Conservation (phyloP, 129 eudicot genomes). For the Lactuca saligna region DNA sequence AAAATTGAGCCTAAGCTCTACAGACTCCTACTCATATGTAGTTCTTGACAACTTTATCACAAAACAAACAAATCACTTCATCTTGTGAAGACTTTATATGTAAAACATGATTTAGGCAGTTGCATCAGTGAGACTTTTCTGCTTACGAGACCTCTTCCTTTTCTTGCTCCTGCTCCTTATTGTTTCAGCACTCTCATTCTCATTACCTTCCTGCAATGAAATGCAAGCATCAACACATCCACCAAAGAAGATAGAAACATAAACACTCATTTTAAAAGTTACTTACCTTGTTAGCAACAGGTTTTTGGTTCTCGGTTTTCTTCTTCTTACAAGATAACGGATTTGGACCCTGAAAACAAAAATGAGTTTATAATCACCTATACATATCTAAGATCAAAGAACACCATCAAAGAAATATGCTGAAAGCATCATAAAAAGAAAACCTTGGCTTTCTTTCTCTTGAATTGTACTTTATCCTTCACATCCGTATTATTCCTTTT, state of each 20-base stretch:
- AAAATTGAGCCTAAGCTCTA: constrained; percentile 17
- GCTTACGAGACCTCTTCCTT: constrained; percentile 70
- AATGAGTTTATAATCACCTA: background rate
- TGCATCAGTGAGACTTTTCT: constrained; percentile 32
- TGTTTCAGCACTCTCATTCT: constrained; percentile 37
- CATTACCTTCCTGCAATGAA: constrained; percentile 42
- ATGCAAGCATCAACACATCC: background rate
- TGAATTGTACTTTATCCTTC: constrained; percentile 70
- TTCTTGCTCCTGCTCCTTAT: constrained; percentile 55
- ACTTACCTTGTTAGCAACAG: constrained; percentile 45
- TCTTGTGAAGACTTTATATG: background rate
- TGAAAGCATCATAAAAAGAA: background rate
- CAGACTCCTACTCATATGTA: constrained; percentile 6
- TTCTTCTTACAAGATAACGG: constrained; percentile 92
- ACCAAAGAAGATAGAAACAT: constrained; percentile 1
- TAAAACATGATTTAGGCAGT: constrained; percentile 17
- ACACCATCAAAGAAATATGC: background rate
- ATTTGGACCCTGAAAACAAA: constrained; percentile 74
- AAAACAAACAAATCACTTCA: background rate
- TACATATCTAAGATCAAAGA: background rate
- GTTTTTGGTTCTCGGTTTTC: constrained; percentile 41
- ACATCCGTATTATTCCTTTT: constrained; percentile 35
- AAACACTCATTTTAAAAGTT: background rate
- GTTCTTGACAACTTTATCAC: constrained; percentile 13
- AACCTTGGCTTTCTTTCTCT: constrained; percentile 91